Percentiles rank a stretch among this genome's conserved stretches.
Conservation (phyloP, 2,329 filamentous ascomycete species). For the Aspergillus caelatus region DNA sequence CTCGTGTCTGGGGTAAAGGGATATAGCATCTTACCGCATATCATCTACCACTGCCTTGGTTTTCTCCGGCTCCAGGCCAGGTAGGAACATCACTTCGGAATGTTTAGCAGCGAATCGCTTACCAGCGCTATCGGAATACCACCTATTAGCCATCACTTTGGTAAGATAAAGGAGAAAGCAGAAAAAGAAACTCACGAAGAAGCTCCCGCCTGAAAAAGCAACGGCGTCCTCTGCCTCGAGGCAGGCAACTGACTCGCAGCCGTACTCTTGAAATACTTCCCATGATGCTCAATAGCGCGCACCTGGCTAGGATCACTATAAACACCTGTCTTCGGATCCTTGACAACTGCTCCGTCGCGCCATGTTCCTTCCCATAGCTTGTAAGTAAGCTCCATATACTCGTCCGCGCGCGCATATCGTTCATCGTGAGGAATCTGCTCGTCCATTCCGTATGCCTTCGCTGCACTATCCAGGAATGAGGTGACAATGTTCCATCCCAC, state of each 20-base stretch:
- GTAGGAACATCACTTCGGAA: constrained; percentile 46
- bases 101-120: constrained; percentile 43
- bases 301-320: constrained; percentile 23
- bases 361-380: constrained; percentile 57
- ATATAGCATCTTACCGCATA: constrained; percentile 30
- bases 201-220: constrained; percentile 48
- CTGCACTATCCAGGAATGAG: constrained; percentile 46
- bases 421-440: constrained; percentile 49
- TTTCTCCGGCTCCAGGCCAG: constrained; percentile 42
- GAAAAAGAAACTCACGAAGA: constrained; percentile 26
- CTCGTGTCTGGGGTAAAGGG: constrained; percentile 10
- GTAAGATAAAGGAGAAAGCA: rapidly evolving
- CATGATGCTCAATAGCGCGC: constrained; percentile 33
- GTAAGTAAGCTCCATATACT: constrained; percentile 45
- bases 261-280: constrained; percentile 38
- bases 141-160: too few relatives aligned
- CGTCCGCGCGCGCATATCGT: constrained; percentile 48
- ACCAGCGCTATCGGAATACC: constrained; percentile 31
- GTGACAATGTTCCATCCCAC: constrained; percentile 56
- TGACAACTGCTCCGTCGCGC: constrained; percentile 38
- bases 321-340: constrained; percentile 14
- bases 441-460: constrained; percentile 44
- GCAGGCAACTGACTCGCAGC: constrained; percentile 39
- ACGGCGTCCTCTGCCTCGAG: constrained; percentile 46
- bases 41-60: constrained; percentile 40